These are phyloP conservation scores for Fusarium tupiense DNA, from an alignment of 2,329 filamentous ascomycete genomes.

Conservation along the genomic window DNA sequence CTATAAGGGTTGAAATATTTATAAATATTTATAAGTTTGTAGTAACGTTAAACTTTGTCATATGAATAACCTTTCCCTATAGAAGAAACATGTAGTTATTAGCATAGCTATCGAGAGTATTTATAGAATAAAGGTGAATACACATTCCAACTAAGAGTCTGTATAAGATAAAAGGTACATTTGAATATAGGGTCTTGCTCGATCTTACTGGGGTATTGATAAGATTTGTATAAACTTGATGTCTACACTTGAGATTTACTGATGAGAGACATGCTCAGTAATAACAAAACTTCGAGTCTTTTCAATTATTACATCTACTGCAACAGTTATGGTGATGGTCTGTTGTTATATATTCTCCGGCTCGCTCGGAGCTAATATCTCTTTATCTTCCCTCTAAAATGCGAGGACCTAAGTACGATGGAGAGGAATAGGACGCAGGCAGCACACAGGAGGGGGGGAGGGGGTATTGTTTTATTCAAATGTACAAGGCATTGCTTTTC, in stretches of 20 bases:
- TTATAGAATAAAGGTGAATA: neutral
- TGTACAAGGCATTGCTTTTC: neutral
- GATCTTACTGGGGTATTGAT: neutral
- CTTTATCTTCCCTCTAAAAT: neutral
- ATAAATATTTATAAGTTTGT: neutral
- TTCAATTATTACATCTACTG: too few species aligned
- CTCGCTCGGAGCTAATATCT: too few species aligned
- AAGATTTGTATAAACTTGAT: neutral
- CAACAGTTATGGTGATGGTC: neutral
- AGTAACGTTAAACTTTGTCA: neutral
- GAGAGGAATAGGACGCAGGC: neutral
- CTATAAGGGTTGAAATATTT: too few species aligned
- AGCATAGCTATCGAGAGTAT: too few species aligned
- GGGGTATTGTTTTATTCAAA: neutral
- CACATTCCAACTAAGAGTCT: neutral
- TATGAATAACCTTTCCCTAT: neutral
- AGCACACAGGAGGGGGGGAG: neutral
- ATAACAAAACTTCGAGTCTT: too few species aligned
- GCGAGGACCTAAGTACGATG: too few species aligned
- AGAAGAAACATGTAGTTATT: neutral
- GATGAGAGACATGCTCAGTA: neutral
- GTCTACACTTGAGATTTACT: neutral
- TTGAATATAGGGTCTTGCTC: neutral
- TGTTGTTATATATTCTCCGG: neutral
- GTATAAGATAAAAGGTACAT: neutral